Conservation (phyloP, 1,284 basidiomycete species). For the Tylopilus sp. region DNA sequence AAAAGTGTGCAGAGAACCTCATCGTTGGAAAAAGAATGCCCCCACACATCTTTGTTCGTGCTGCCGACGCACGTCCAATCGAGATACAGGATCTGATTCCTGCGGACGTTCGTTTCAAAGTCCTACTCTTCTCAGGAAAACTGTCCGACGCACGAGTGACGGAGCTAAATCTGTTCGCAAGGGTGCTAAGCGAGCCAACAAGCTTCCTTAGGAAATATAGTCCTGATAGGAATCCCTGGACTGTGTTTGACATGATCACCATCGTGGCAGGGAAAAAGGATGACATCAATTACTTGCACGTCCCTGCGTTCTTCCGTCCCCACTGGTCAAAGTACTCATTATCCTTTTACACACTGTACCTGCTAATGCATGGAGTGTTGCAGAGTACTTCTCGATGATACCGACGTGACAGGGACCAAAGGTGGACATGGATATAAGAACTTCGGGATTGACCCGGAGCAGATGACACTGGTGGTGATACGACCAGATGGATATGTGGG, state of each 20-base stretch:
- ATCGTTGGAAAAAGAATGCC: constrained; percentile 59
- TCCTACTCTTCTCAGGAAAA: constrained; percentile 68
- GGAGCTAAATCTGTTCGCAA: background rate
- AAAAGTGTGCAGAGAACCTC: constrained; percentile 47
- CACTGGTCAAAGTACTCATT: constrained; percentile 63
- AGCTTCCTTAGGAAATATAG: background rate
- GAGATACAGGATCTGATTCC: constrained; percentile 71
- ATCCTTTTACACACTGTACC: background rate
- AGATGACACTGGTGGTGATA: constrained; percentile 52
- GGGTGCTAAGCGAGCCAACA: background rate
- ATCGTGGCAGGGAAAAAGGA: background rate
- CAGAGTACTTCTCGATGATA: background rate
- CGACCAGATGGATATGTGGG: constrained; percentile 63
- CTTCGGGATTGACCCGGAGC: constrained; percentile 45
- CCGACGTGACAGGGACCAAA: background rate
- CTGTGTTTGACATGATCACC: constrained; percentile 1
- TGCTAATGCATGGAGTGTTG: background rate
- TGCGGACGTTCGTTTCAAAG: constrained; percentile 70
- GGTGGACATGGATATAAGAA: constrained; percentile 42
- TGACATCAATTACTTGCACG: constrained; percentile 39
- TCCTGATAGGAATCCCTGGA: background rate
- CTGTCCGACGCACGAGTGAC: constrained; percentile 31
- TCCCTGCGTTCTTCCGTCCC: constrained; percentile 52
- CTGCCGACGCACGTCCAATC: constrained; percentile 60
- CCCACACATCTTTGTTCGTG: constrained; percentile 60